Evolutionary conservation across 352 stramenopile genomes (phyloP).

Genomic region (Phytophthora pini): DNA sequence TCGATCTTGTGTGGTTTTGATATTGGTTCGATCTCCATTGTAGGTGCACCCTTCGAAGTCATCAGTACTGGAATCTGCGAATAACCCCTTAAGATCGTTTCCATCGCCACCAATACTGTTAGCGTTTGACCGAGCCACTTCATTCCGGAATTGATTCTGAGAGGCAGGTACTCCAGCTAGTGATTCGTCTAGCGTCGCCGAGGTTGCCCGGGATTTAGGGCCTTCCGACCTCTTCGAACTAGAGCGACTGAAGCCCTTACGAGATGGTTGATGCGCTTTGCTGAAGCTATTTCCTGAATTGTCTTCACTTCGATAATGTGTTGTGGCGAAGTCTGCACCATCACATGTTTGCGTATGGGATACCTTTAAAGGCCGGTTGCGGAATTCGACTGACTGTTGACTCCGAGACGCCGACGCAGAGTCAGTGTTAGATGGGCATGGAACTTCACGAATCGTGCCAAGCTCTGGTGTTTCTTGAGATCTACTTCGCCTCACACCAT

Average conservation of each 20-base stretch:
- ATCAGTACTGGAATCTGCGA: not conserved
- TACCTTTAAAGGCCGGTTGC: not conserved
- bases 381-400: slow-evolving; percentile 8
- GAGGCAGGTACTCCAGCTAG: slow-evolving; percentile 24
- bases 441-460: slow-evolving; percentile 46
- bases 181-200: slow-evolving; percentile 26
- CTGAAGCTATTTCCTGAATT: not conserved
- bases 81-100: not conserved
- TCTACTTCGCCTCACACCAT: slow-evolving; percentile 20
- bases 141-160: slow-evolving; percentile 27
- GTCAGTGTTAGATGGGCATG: slow-evolving; percentile 23
- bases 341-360: not conserved
- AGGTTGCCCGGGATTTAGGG: slow-evolving; percentile 11
- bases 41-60: slow-evolving; percentile 9
- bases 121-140: slow-evolving; percentile 8
- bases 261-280: slow-evolving; percentile 3
- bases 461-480: slow-evolving; percentile 43
- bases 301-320: not conserved
- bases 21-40: slow-evolving; percentile 1
- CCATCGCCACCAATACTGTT: slow-evolving; percentile 1
- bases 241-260: slow-evolving; percentile 8
- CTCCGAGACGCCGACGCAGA: slow-evolving; percentile 20
- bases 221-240: slow-evolving; percentile 13
- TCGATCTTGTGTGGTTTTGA: slow-evolving; percentile 1
- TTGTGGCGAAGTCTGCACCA: slow-evolving; percentile 1